Conservation (phyloP, 1,284 basidiomycete genomes). For the Apiotrichum akiyoshidainum region DNA sequence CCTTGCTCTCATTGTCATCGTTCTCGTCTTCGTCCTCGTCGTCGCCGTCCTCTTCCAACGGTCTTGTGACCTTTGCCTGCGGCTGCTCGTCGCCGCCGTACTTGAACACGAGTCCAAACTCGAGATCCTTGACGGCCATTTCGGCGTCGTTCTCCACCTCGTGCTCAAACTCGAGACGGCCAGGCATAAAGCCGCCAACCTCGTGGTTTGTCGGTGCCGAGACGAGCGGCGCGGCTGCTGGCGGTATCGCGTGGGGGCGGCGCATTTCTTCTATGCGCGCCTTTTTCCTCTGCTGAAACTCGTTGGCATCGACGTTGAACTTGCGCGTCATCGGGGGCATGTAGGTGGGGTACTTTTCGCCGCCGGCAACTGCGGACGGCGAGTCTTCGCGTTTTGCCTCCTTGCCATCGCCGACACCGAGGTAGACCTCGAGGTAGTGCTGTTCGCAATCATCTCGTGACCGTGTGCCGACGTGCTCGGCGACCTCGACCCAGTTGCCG, state of each 20-base stretch:
- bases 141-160: conserved; percentile 97
- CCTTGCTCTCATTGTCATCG: conserved; percentile 29
- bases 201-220: conserved; percentile 94
- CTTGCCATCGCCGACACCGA: conserved; percentile 51
- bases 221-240: conserved; percentile 64
- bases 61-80: conserved; percentile 47
- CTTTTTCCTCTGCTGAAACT: conserved; percentile 83
- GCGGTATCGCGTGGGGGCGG: conserved; percentile 51
- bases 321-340: conserved; percentile 67
- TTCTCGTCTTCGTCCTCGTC: conserved; percentile 36
- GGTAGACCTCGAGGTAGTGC: conserved; percentile 82
- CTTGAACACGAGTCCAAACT: conserved; percentile 81
- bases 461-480: conserved; percentile 90
- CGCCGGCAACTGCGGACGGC: conserved; percentile 10
- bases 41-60: conserved; percentile 34
- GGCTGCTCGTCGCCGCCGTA: conserved; percentile 82
- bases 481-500: conserved; percentile 96
- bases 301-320: conserved; percentile 71
- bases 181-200: conserved; percentile 88
- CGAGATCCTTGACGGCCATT: conserved; percentile 90
- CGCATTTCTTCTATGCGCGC: conserved; percentile 67
- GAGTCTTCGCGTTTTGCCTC: conserved; percentile 16
- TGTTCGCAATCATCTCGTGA: conserved; percentile 91
- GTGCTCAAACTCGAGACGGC: conserved; percentile 94
- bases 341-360: conserved; percentile 31